Base-by-base conservation (phyloP, 192 early-diverging fungal genomes). In the Cetraspora pellucida region DNA sequence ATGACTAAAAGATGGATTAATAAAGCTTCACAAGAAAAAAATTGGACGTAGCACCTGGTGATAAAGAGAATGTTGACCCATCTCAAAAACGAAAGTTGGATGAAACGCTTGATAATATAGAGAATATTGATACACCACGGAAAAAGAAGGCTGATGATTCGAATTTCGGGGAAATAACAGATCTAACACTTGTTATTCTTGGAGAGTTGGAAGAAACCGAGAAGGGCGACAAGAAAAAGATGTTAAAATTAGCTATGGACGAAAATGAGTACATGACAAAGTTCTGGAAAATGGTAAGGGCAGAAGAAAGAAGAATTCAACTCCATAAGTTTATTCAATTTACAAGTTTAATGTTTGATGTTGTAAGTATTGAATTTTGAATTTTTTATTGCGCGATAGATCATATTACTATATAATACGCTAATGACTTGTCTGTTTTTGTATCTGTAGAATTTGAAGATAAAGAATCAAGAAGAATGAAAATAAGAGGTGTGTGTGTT, bases 1-100 rank as follows among this genome's bases (percentile, higher is more conserved):
- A 75, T 64, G 49, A 58, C 50, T 59, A 69, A n/a, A 59, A 7
- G 55, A 59, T 73, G 55, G 55, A 44, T 73, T 45, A 44, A 73
- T 58, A 73, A 73, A 23, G 55, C 31, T 19, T 65, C 43, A 65
- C 43, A n/a, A 65, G 14, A 65, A 43, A 65, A 37, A 65, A 65
- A 65, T 11, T 37, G 43, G 43, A 65, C 43, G 43, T 7, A 65
- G 25, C 14, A 6, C 16, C 14, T 65, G 25, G 25, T 65, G 16
- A 37, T 43, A 65, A 65, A 14, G 25, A 65, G 43, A 65, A 65
- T 37, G 30, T 65, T 37, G 43, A 60, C 59, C 3, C 28, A 60
- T 59, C 58, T 23, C 28, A 60, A 60, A 60, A 60, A 60, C 1
- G 49, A 52, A 52, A 52, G 9, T 9, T 52, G 57, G 57, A 25